A percentile compares a stretch with the other conserved stretches of the same genome.
phyloP scores from a whole-genome alignment of 78 protist species.

The Dictyostelium brefeldianum region DNA sequence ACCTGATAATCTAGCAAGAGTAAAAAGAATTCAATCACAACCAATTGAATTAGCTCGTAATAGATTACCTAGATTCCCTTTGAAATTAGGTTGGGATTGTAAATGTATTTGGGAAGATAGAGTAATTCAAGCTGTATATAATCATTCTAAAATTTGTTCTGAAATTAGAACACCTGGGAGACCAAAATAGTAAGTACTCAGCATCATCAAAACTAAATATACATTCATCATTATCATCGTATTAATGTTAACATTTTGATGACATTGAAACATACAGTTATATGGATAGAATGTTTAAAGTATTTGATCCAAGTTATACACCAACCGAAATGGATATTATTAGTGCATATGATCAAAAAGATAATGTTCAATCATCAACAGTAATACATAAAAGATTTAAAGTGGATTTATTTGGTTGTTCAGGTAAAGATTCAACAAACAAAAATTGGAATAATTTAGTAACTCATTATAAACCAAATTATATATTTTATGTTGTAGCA shows the following conservation, averaged over 20 bases:
- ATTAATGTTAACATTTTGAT: background rate
- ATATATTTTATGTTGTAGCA: constrained; percentile 68
- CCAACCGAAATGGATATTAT: constrained; percentile 66
- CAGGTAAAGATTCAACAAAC: constrained; percentile 15
- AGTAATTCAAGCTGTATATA: constrained; percentile 28
- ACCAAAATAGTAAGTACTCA: constrained; percentile 73
- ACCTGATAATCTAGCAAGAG: constrained; percentile 34
- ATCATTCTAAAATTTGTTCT: constrained; percentile 49
- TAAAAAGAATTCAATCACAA: constrained; percentile 17
- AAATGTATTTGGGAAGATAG: constrained; percentile 78
- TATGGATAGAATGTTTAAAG: constrained; percentile 81
- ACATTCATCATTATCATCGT: background rate
- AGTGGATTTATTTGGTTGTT: constrained; percentile 43
- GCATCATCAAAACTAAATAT: too few species aligned
- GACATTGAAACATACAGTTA: constrained; percentile 17
- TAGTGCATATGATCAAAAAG: constrained; percentile 67
- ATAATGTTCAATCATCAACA: constrained; percentile 30
- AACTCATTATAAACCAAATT: constrained; percentile 30
- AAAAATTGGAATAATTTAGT: constrained; percentile 30
- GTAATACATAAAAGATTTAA: constrained; percentile 35
- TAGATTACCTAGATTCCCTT: constrained; percentile 58
- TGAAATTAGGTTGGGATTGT: constrained; percentile 51
- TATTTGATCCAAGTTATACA: constrained; percentile 58
- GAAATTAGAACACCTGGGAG: constrained; percentile 70
- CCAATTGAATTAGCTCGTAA: constrained; percentile 54